phyloP scores from a whole-genome alignment of 805 yeast genomes.

The Starmerella bacillaris region DNA sequence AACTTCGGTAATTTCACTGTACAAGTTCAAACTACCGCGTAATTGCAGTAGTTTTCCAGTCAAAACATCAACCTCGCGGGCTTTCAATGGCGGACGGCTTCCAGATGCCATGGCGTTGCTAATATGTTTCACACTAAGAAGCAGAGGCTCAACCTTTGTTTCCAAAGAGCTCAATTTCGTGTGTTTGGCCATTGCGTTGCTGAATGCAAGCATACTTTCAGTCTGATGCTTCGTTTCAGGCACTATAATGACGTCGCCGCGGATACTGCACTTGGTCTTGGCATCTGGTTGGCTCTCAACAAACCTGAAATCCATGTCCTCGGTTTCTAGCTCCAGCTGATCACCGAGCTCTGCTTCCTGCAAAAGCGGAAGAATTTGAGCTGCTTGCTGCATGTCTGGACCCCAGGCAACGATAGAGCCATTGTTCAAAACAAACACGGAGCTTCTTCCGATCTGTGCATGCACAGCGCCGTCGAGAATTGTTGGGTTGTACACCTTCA shows the following conservation, averaged over 20 bases:
- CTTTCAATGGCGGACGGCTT: conserved; percentile 28
- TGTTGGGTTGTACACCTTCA: conserved; percentile 23
- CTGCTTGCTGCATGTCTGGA: conserved; percentile 37
- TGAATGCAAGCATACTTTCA: conserved; percentile 71
- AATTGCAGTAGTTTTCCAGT: conserved; percentile 62
- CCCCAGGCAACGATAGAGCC: conserved; percentile 84
- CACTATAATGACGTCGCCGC: conserved; percentile 48
- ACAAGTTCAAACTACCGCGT: conserved; percentile 67
- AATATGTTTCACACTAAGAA: conserved; percentile 41
- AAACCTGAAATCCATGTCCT: conserved; percentile 69
- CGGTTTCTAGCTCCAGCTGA: conserved; percentile 44
- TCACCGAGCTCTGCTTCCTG: conserved; percentile 31
- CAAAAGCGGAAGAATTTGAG: conserved; percentile 31
- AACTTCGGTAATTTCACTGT: conserved; percentile 75
- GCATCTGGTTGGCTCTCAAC: no score
- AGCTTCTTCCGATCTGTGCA: conserved; percentile 22
- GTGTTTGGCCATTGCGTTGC: conserved; percentile 72
- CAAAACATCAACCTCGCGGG: conserved; percentile 38
- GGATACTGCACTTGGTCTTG: conserved; percentile 26
- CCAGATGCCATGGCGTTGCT: conserved; percentile 56
- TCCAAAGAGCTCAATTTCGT: conserved; percentile 73
- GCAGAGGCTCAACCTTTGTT: conserved; percentile 47
- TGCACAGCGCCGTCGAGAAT: conserved; percentile 34
- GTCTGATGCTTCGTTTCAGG: conserved; percentile 30
- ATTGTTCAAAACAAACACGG: conserved; percentile 46